These are phyloP conservation scores for Cantharellus cinnabarinus DNA, from an alignment of 768 basidiomycete genomes.

Conservation along the genomic window DNA sequence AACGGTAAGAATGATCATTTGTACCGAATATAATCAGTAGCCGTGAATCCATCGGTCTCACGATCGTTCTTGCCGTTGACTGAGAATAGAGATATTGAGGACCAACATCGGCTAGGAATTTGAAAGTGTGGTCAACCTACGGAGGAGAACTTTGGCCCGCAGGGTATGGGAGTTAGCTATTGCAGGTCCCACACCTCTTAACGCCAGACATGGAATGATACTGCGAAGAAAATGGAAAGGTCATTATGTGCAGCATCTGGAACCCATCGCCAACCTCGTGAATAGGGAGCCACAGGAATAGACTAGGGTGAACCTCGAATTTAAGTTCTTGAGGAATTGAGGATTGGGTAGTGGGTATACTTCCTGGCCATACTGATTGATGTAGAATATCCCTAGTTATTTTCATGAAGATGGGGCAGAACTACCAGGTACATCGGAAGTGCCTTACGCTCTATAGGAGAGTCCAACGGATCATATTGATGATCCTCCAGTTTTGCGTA, in stretches of 20 bases:
- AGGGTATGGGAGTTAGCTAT: constrained; percentile 57
- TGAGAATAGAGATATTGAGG: constrained; percentile 13
- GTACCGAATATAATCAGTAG: constrained; percentile 64
- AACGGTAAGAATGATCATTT: neutral
- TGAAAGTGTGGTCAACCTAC: constrained; percentile 26
- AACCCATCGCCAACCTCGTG: constrained; percentile 43
- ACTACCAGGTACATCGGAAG: too few relatives aligned
- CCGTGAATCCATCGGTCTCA: constrained; percentile 72
- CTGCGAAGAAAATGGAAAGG: constrained; percentile 18
- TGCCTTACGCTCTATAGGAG: constrained; percentile 42
- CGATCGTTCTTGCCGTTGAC: constrained; percentile 80
- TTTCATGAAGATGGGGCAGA: neutral
- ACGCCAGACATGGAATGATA: constrained; percentile 78
- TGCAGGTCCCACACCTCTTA: constrained; percentile 55
- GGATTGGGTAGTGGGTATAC: constrained; percentile 79
- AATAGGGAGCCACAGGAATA: constrained; percentile 90
- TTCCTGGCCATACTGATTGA: constrained; percentile 39
- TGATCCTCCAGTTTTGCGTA: neutral
- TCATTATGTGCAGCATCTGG: neutral
- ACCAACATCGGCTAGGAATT: neutral
- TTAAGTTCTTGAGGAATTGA: constrained; percentile 47
- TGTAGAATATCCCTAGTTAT: constrained; percentile 55
- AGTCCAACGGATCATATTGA: constrained; percentile 21
- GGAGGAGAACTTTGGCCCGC: constrained; percentile 62
- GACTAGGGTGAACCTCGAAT: constrained; percentile 44